phyloP scores from a whole-genome alignment of 2,329 filamentous ascomycete genomes.

The Lecanoromycetidae sp. region DNA sequence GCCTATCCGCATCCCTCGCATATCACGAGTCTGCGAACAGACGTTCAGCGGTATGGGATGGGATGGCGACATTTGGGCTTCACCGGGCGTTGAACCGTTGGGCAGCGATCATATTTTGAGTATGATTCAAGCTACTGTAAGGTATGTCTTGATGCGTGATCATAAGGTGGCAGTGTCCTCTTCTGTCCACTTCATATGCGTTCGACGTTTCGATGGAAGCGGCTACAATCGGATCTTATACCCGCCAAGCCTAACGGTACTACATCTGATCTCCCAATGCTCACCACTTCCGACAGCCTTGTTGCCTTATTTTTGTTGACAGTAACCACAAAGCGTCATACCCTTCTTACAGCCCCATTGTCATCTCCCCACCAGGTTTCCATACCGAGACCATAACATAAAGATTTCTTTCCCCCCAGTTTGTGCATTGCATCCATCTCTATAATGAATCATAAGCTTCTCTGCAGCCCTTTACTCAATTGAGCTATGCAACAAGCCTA shows the following conservation, averaged over 20 bases:
- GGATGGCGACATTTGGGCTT: background rate
- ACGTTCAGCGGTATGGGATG: background rate
- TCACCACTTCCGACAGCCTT: background rate
- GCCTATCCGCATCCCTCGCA: background rate
- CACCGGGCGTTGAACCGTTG: background rate
- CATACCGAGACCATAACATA: too few species aligned
- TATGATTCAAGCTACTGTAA: background rate
- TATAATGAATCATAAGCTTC: background rate
- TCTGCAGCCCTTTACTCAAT: too few species aligned
- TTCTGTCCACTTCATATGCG: background rate
- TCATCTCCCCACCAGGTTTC: too few species aligned
- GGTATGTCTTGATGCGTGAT: too few species aligned
- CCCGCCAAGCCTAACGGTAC: too few species aligned
- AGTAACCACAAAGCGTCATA: too few species aligned
- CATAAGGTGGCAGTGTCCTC: background rate
- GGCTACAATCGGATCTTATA: background rate
- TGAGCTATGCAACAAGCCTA: background rate
- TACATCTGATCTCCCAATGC: background rate
- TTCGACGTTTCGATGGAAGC: background rate
- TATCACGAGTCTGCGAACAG: slow-evolving; percentile 1
- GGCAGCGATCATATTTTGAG: background rate
- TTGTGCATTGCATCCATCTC: too few species aligned
- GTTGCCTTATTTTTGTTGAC: background rate
- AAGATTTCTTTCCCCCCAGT: too few species aligned
- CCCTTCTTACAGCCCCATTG: background rate